Conservation (phyloP, 805 yeast species). For the Clavispora phyllophila region DNA sequence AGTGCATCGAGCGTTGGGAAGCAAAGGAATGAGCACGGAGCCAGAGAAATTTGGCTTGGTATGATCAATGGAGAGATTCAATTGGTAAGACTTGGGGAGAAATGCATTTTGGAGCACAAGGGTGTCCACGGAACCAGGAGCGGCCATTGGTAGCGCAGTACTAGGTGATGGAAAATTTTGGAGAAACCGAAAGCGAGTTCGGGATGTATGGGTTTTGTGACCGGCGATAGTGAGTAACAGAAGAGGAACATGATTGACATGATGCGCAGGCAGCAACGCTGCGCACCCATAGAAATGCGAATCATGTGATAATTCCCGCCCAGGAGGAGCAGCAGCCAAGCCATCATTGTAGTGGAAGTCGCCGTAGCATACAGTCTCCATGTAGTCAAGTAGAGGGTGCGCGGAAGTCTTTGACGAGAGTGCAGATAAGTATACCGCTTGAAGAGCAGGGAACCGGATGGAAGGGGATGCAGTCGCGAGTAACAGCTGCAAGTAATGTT, state of each 20-base stretch:
- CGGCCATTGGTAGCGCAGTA: not conserved
- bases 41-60: slow-evolving; percentile 46
- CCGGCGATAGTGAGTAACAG: not conserved
- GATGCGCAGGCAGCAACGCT: not conserved
- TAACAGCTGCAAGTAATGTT: no score
- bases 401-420: no score
- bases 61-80: slow-evolving; percentile 37
- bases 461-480: no score
- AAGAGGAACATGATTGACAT: not conserved
- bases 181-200: not conserved
- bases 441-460: no score
- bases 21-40: slow-evolving; percentile 26
- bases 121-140: not conserved
- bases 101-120: slow-evolving; percentile 29
- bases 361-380: not conserved
- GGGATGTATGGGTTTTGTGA: not conserved
- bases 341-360: not conserved
- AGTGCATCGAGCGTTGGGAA: slow-evolving; percentile 13
- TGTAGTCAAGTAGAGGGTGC: not conserved
- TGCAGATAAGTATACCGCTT: no score
- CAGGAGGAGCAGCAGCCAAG: not conserved
- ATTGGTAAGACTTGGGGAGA: slow-evolving; percentile 36
- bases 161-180: not conserved
- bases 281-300: not conserved
- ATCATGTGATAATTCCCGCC: not conserved